A percentile compares a stretch with the other conserved stretches of the same genome.
phyloP scores from a whole-genome alignment of 768 basidiomycete genomes.

The Leccinum fibrillosum region DNA sequence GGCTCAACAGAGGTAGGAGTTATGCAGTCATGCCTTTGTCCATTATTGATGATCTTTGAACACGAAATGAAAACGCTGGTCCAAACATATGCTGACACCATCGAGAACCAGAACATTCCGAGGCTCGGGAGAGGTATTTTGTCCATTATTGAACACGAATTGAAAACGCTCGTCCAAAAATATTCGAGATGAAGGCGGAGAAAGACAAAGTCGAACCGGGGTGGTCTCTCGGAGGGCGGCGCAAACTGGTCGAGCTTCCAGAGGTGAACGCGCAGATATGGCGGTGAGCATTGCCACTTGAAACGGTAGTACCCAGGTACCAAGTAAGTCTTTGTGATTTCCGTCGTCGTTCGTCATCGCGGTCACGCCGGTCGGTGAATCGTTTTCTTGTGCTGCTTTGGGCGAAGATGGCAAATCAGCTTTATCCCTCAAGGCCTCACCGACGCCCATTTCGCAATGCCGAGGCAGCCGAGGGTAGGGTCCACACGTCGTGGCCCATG shows the following conservation, averaged over 20 bases:
- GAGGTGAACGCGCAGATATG: neutral
- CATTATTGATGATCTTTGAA: conserved; percentile 26
- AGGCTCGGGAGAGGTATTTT: conserved; percentile 35
- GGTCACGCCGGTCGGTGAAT: conserved; percentile 12
- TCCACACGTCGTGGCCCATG: conserved; percentile 9
- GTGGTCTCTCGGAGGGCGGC: conserved; percentile 11
- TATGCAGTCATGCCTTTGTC: conserved; percentile 22
- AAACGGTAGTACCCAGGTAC: conserved; percentile 34
- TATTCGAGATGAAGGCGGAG: conserved; percentile 44
- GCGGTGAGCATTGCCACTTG: conserved; percentile 25
- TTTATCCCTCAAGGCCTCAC: conserved; percentile 15
- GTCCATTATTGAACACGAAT: conserved; percentile 39
- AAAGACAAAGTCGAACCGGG: conserved; percentile 53
- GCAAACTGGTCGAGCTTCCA: conserved; percentile 13
- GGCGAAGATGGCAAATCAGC: conserved; percentile 29
- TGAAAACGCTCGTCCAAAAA: too few relatives aligned
- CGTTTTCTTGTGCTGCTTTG: conserved; percentile 7
- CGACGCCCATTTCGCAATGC: conserved; percentile 22
- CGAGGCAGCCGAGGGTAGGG: conserved; percentile 29
- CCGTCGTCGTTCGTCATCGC: conserved; percentile 18
- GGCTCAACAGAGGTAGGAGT: conserved; percentile 44
- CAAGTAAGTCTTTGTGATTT: conserved; percentile 50
- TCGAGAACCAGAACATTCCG: too few relatives aligned
- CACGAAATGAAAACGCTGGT: conserved; percentile 31
- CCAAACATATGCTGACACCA: too few relatives aligned